Percentiles rank a stretch among this genome's conserved stretches.
Evolutionary conservation across 495 filamentous ascomycete species (phyloP).

Genomic region (Durotheca rogersii): DNA sequence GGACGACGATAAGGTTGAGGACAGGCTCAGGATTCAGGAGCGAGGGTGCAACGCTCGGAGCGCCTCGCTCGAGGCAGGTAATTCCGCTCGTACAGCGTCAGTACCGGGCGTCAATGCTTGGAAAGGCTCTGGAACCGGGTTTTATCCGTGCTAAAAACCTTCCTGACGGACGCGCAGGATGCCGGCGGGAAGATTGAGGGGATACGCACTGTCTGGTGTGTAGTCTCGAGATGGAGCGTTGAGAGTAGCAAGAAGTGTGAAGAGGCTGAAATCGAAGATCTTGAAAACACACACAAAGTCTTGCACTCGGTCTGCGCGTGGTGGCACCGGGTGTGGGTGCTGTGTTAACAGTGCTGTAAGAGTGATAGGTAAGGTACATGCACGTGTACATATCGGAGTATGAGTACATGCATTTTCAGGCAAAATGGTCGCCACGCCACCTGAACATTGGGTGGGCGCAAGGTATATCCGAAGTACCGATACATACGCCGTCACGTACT

Average conservation of each 20-base stretch:
- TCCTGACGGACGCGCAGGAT: conserved; percentile 1
- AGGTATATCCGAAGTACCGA: too few relatives aligned
- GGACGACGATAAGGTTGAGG: conserved; percentile 4
- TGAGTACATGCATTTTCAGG: neutral
- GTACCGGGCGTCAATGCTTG: too few relatives aligned
- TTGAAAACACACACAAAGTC: conserved; percentile 35
- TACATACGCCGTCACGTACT: too few relatives aligned
- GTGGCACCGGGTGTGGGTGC: neutral
- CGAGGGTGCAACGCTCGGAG: conserved; percentile 5
- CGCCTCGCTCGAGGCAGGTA: neutral
- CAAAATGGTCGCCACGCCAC: too few relatives aligned
- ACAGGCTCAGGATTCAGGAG: conserved; percentile 1
- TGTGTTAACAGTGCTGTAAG: too few relatives aligned
- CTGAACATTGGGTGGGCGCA: too few relatives aligned
- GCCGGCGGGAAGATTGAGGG: neutral
- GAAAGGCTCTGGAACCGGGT: neutral
- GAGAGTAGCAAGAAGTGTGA: conserved; percentile 19
- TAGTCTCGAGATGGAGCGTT: neutral
- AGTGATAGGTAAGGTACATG: neutral
- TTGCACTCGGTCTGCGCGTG: neutral
- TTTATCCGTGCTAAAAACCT: neutral
- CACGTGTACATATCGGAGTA: neutral
- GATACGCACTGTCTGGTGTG: conserved; percentile 13
- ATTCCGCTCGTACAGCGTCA: neutral
- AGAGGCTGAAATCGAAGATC: conserved; percentile 35